Percentiles rank a stretch among this genome's conserved stretches.
Evolutionary conservation across 805 yeast species (phyloP).

Genomic region (Starmerella sp.): DNA sequence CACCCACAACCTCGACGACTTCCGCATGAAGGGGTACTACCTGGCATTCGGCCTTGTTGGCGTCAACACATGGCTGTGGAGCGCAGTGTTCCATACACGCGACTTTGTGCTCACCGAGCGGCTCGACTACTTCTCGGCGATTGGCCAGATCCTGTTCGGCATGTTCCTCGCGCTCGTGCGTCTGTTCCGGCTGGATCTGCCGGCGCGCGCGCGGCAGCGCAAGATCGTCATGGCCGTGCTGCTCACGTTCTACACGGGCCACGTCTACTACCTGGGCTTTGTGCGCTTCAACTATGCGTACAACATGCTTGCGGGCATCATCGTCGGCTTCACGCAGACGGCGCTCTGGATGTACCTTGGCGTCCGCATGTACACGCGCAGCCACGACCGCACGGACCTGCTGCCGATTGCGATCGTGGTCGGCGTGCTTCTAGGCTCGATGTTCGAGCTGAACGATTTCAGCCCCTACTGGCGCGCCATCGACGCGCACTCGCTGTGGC

Average conservation of each 20-base stretch:
- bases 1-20: slow-evolving; percentile 22
- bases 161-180: slow-evolving; percentile 59
- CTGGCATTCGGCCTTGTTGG: slow-evolving; percentile 50
- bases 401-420: slow-evolving; percentile 44
- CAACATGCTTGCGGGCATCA: slow-evolving; percentile 82
- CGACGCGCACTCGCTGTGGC: slow-evolving; percentile 95
- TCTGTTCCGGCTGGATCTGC: slow-evolving; percentile 44
- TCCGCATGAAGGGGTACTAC: slow-evolving; percentile 28
- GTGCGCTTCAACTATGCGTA: slow-evolving; percentile 83
- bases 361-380: slow-evolving; percentile 23
- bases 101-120: slow-evolving; percentile 72
- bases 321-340: slow-evolving; percentile 69
- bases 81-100: slow-evolving; percentile 77
- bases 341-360: slow-evolving; percentile 35
- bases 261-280: slow-evolving; percentile 50
- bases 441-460: slow-evolving; percentile 85
- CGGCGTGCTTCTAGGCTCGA: slow-evolving; percentile 60
- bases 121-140: slow-evolving; percentile 87
- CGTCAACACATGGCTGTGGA: slow-evolving; percentile 78
- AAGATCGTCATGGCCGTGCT: slow-evolving; percentile 30
- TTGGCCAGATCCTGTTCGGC: slow-evolving; percentile 71
- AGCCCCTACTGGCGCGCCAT: slow-evolving; percentile 56
- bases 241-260: slow-evolving; percentile 43
- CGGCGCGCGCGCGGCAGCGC: slow-evolving; percentile 27
- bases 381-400: slow-evolving; percentile 32